phyloP scores from a whole-genome alignment of 2,329 filamentous ascomycete species.

The Raffaelea ambrosiae region DNA sequence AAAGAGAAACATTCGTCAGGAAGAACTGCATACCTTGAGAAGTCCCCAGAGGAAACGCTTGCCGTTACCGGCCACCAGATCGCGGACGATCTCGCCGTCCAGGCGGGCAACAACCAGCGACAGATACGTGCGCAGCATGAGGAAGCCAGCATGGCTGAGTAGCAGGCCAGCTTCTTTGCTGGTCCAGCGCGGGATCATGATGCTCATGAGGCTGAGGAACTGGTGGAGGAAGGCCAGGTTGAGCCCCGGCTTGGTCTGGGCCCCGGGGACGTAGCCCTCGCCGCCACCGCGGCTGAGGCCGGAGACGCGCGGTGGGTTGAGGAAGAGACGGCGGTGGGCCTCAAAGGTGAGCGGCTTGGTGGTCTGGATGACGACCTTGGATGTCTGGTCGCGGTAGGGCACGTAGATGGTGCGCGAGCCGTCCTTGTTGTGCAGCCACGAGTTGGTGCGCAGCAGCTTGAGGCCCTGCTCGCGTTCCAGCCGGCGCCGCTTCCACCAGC shows the following conservation, averaged over 20 bases:
- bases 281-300: constrained; percentile 63
- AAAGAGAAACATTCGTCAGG: no score
- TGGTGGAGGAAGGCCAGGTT: constrained; percentile 96
- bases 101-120: constrained; percentile 87
- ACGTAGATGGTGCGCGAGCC: constrained; percentile 93
- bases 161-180: constrained; percentile 93
- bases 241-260: constrained; percentile 85
- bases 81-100: constrained; percentile 92
- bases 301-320: constrained; percentile 80
- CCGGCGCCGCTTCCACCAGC: constrained; percentile 64
- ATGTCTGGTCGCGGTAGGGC: constrained; percentile 77
- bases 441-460: constrained; percentile 81
- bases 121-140: constrained; percentile 87
- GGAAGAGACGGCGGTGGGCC: constrained; percentile 84
- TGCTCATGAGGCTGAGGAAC: constrained; percentile 90
- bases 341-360: constrained; percentile 94
- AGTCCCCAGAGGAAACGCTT: constrained; percentile 83
- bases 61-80: constrained; percentile 91
- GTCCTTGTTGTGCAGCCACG: constrained; percentile 87
- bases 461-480: constrained; percentile 76
- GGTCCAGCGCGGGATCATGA: constrained; percentile 92
- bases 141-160: constrained; percentile 78
- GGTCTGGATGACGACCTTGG: constrained; percentile 82
- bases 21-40: constrained; percentile 52
- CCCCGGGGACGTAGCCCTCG: constrained; percentile 70